These are phyloP conservation scores for Rhamnella rubrinervis DNA, from an alignment of 331 rosid genomes.

Conservation along the genomic window DNA sequence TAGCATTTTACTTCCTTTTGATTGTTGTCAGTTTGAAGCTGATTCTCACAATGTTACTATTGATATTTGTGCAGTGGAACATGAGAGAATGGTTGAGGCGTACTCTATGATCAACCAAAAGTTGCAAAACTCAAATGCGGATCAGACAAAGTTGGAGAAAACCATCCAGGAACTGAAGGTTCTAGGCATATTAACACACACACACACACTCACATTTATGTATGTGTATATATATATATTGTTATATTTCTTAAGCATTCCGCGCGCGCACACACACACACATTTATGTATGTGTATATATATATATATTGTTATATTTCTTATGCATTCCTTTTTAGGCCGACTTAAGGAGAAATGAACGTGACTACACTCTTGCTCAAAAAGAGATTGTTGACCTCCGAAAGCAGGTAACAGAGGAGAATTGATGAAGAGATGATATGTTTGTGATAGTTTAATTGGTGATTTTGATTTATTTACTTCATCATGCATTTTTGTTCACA, in stretches of 20 bases:
- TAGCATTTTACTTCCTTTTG: not conserved
- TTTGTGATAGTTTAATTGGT: too few species aligned
- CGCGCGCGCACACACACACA: not conserved
- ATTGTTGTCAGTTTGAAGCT: not conserved
- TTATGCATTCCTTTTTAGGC: conserved; percentile 51
- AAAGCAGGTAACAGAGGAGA: conserved; percentile 59
- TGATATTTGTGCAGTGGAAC: conserved; percentile 64
- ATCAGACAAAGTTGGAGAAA: conserved; percentile 66
- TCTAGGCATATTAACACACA: conserved; percentile 2
- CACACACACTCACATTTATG: too few species aligned
- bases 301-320: not conserved
- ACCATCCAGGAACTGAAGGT: conserved; percentile 80
- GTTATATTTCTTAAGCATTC: too few species aligned
- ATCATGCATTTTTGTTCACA: too few species aligned
- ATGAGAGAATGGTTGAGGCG: conserved; percentile 83
- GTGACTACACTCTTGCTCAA: conserved; percentile 62
- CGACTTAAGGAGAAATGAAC: conserved; percentile 73
- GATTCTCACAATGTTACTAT: conserved; percentile 9
- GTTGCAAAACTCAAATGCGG: conserved; percentile 61
- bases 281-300: too few species aligned
- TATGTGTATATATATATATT: not conserved
- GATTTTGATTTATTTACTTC: too few species aligned
- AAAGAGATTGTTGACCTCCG: conserved; percentile 80
- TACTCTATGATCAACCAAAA: conserved; percentile 76
- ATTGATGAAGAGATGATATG: too few species aligned